Conservation (phyloP, 805 yeast genomes). For the Saccharomycopsis selenospora region DNA sequence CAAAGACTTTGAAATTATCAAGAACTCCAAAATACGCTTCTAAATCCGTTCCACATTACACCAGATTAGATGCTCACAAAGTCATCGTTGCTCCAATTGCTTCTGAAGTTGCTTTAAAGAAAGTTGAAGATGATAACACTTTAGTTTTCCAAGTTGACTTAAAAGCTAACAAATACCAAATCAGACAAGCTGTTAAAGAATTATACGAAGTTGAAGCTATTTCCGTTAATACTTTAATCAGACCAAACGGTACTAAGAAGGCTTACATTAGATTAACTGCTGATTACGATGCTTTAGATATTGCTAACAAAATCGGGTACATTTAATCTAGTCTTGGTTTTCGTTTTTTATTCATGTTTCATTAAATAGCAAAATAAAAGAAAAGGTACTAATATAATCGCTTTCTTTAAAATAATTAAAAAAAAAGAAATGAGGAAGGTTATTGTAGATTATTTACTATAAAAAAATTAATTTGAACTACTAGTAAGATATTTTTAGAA, state of each 20-base stretch:
- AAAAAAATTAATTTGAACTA: too few relatives aligned
- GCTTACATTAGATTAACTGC: constrained; percentile 98
- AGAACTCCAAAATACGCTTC: constrained; percentile 93
- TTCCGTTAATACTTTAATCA: constrained; percentile 92
- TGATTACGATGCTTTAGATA: constrained; percentile 98
- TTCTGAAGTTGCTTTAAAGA: constrained; percentile 98
- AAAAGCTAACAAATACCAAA: constrained; percentile 97
- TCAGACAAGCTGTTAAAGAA: constrained; percentile 97
- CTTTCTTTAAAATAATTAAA: too few relatives aligned
- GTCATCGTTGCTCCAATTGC: constrained; percentile 91
- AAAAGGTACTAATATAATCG: too few relatives aligned
- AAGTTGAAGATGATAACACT: constrained; percentile 99
- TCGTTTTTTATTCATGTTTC: neutral
- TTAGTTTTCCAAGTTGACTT: constrained; percentile 97
- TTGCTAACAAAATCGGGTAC: constrained; percentile 99
- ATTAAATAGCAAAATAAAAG: too few relatives aligned
- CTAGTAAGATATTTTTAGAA: too few relatives aligned
- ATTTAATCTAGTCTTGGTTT: constrained; percentile 44
- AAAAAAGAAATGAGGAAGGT: too few relatives aligned
- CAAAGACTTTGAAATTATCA: constrained; percentile 92
- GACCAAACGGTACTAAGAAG: constrained; percentile 99
- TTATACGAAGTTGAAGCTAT: constrained; percentile 93
- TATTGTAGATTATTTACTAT: too few relatives aligned
- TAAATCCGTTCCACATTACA: constrained; percentile 95
- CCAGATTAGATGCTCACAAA: constrained; percentile 95